These are phyloP conservation scores for Sphaerulina musiva DNA, from an alignment of 2,329 filamentous ascomycete genomes.

Conservation along the genomic window DNA sequence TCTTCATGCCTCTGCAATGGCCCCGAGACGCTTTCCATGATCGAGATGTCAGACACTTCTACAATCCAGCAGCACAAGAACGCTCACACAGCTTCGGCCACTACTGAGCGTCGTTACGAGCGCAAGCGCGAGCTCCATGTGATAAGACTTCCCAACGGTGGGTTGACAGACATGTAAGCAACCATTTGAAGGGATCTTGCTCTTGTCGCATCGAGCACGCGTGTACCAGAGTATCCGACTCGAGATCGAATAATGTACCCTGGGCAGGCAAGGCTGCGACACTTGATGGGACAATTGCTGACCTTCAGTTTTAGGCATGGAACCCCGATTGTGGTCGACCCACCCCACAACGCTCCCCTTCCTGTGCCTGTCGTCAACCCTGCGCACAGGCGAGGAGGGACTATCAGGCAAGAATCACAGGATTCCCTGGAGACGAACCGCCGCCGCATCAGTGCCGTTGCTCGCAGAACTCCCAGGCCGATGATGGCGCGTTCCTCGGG, in stretches of 20 bases:
- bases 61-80: background rate
- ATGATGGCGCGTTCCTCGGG: too few relatives aligned
- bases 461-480: too few relatives aligned
- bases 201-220: background rate
- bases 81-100: background rate
- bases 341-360: slow-evolving; percentile 1
- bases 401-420: background rate
- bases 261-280: background rate
- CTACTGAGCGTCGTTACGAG: background rate
- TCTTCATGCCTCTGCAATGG: slow-evolving; percentile 49
- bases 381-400: background rate
- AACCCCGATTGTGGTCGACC: background rate
- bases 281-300: background rate
- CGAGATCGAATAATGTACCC: background rate
- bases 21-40: slow-evolving; percentile 94
- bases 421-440: too few relatives aligned
- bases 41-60: slow-evolving; percentile 40
- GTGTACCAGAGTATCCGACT: background rate
- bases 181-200: background rate
- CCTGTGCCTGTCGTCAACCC: background rate
- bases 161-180: background rate
- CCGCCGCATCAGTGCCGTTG: too few relatives aligned
- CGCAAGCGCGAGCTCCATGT: slow-evolving; percentile 5
- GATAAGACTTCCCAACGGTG: background rate
- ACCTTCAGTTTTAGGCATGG: background rate